Percentiles rank a stretch among this genome's conserved stretches.
Evolutionary conservation across 2,329 filamentous ascomycete genomes (phyloP).

Genomic region (Akanthomyces dipterigenus): DNA sequence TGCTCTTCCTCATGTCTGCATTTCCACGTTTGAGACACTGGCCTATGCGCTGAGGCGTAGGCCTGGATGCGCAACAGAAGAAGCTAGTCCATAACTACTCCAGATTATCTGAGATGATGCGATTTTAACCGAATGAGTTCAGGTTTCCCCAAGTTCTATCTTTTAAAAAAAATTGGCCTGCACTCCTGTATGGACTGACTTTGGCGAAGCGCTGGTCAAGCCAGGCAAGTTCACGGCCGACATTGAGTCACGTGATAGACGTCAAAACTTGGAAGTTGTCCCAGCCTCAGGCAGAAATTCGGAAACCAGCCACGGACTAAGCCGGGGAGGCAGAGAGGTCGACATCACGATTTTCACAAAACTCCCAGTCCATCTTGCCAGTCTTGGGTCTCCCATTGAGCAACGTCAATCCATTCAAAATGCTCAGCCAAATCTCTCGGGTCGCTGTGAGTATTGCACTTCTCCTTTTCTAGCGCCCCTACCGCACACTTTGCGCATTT

Average conservation of each 20-base stretch:
- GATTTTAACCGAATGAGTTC: too few species aligned
- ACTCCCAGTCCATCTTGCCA: conserved; percentile 30
- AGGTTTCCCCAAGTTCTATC: too few species aligned
- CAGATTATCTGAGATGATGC: too few species aligned
- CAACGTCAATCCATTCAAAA: conserved; percentile 41
- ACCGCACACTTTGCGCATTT: neutral
- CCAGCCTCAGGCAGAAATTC: conserved; percentile 14
- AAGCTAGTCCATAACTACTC: too few species aligned
- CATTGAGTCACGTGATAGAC: neutral
- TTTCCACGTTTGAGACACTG: neutral
- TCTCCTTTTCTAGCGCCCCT: neutral
- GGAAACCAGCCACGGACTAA: conserved; percentile 11
- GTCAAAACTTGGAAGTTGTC: neutral
- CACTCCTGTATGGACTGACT: neutral
- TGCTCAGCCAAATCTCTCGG: conserved; percentile 50
- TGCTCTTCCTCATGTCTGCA: neutral
- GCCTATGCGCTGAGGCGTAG: neutral
- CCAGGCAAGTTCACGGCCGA: neutral
- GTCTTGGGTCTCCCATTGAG: conserved; percentile 38
- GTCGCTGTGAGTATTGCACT: conserved; percentile 42
- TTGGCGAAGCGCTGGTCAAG: neutral
- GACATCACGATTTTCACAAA: conserved; percentile 41
- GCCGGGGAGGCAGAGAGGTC: conserved; percentile 6
- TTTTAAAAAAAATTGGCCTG: neutral
- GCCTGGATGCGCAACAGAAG: too few species aligned